Evolutionary conservation across 768 basidiomycete species (phyloP).

Genomic region (Nidula microcarpa): DNA sequence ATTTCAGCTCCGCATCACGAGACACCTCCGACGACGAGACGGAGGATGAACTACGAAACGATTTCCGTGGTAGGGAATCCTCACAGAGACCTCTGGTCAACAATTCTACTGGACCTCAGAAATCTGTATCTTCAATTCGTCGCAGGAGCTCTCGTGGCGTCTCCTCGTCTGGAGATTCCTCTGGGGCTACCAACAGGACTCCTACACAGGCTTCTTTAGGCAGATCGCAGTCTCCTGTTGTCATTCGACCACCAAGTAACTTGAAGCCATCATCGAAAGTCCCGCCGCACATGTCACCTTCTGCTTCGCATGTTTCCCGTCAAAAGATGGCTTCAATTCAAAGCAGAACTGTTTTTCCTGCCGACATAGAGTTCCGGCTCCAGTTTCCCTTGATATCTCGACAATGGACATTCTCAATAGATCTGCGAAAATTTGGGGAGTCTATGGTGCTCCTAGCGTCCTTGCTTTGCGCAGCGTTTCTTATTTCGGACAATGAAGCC

Average conservation of each 20-base stretch:
- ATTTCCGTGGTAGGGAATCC: conserved; percentile 40
- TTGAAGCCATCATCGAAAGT: conserved; percentile 26
- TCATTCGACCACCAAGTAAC: conserved; percentile 25
- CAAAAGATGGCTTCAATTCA: conserved; percentile 24
- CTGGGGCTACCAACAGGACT: conserved; percentile 24
- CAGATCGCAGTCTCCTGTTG: conserved; percentile 69
- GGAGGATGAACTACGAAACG: conserved; percentile 40
- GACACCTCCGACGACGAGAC: conserved; percentile 57
- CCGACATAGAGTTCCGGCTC: conserved; percentile 39
- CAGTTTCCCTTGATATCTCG: conserved; percentile 37
- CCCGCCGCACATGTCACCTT: conserved; percentile 37
- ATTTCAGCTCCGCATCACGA: conserved; percentile 46
- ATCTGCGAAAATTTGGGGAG: conserved; percentile 62
- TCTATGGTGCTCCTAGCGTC: conserved; percentile 62
- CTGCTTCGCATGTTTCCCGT: conserved; percentile 39
- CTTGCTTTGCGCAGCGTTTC: conserved; percentile 50
- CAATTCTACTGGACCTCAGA: too few relatives aligned
- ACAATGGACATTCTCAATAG: conserved; percentile 50
- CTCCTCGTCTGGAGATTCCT: conserved; percentile 40
- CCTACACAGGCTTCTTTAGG: conserved; percentile 42
- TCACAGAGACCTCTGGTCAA: conserved; percentile 8
- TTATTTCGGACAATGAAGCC: conserved; percentile 34
- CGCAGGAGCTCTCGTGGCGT: conserved; percentile 25
- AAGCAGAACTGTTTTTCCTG: conserved; percentile 41
- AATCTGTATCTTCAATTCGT: conserved; percentile 9